phyloP scores from a whole-genome alignment of 768 basidiomycete species.

The Mycena belliarum region DNA sequence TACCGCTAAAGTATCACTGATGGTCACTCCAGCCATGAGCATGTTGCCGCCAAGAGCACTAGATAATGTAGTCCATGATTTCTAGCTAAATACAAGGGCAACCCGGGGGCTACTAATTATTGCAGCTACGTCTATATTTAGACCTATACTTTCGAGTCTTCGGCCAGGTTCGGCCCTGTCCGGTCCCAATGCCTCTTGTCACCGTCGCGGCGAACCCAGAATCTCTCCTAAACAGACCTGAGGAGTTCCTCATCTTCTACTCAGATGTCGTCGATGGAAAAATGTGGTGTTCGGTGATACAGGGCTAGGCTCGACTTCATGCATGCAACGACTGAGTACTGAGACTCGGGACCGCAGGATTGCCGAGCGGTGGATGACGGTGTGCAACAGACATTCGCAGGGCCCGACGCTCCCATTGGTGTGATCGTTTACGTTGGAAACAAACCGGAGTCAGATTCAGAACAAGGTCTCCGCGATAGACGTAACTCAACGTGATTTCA shows the following conservation, averaged over 20 bases:
- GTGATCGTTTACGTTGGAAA: slow-evolving; percentile 72
- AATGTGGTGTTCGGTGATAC: slow-evolving; percentile 75
- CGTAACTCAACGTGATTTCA: not conserved
- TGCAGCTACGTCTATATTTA: too few species aligned
- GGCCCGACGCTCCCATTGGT: slow-evolving; percentile 48
- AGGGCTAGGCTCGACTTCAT: not conserved
- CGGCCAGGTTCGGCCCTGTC: too few species aligned
- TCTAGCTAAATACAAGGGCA: too few species aligned
- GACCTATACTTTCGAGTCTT: too few species aligned
- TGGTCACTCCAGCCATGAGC: not conserved
- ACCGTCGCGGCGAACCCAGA: slow-evolving; percentile 35
- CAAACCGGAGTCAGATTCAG: slow-evolving; percentile 65
- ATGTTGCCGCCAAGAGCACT: not conserved
- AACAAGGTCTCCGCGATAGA: slow-evolving; percentile 11
- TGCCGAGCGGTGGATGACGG: slow-evolving; percentile 62
- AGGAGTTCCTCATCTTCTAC: slow-evolving; percentile 67
- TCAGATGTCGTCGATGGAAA: slow-evolving; percentile 62
- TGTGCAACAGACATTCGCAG: slow-evolving; percentile 52
- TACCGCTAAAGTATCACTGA: not conserved
- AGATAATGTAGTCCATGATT: too few species aligned
- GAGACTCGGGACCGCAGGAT: slow-evolving; percentile 46
- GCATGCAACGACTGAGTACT: not conserved
- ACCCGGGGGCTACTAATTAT: too few species aligned
- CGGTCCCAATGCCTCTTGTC: slow-evolving; percentile 34
- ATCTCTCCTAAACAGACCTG: slow-evolving; percentile 42